Evolutionary conservation across 2,329 filamentous ascomycete species (phyloP), one percentile per base, ranked within the genome.

Genomic region (Pseudopyricularia javanii): DNA sequence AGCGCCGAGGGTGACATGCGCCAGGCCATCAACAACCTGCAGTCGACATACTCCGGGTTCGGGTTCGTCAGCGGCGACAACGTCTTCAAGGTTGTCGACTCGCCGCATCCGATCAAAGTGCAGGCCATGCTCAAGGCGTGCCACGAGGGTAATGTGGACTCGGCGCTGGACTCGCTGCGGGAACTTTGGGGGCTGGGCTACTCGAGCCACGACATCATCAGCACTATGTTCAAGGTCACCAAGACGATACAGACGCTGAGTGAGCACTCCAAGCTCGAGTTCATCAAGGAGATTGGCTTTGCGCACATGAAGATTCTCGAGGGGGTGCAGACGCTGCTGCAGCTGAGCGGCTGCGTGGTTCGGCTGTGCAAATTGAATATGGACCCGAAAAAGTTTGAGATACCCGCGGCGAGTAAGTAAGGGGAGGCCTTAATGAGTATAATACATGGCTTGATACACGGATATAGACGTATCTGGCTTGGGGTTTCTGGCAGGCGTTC

Each of bases 231-330:
- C 76, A 85, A 86, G 63, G 93, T 98, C 55, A 97, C 93, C 47
- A 98, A 97, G 74, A 94, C 90, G 1, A 90, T 97, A 55, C 87
- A 88, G 2, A 89, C 86, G 1, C 73, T 98, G 54, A 93, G 89
- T 59, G 93, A 98, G 70, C 90, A 97, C 68, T 83, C 90, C 15
- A 96, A 96, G 73, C 75, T 98, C 56, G 91, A 97, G 66, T 98
- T 97, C 61, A 95, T 97, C 71, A 91, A 90, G 71, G 93, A 96
- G 71, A 98, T 98, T 68, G 93, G 93, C 52, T 97, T 97, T 69
- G 95, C 93, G 2, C 93, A 98, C 66, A 98, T 98, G 93, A 91
- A 94, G 67, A 91, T 98, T 53, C 74, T 98, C n/a, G 93, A 98
- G 65, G 93, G 93, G 30, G 88, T 98, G 24, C 91, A 97, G 70